phyloP scores from a whole-genome alignment of 2,329 filamentous ascomycete species.

The Fusarium marasasianum region DNA sequence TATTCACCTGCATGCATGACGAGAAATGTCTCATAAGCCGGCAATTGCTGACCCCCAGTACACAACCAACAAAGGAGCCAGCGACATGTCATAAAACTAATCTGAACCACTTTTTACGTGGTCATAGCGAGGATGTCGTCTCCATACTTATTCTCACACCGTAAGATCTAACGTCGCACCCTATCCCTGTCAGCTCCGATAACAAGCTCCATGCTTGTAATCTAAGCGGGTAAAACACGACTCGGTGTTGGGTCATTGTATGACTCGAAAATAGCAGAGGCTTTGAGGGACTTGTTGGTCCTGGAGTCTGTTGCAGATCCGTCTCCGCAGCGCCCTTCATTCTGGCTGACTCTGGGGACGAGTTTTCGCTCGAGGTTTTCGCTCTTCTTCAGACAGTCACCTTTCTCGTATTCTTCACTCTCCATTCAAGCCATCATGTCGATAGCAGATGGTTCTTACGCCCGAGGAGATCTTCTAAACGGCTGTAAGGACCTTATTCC shows the following conservation, averaged over 20 bases:
- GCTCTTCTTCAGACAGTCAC: background rate
- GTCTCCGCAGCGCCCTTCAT: background rate
- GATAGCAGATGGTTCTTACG: slow-evolving; percentile 22
- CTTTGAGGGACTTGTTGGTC: slow-evolving; percentile 8
- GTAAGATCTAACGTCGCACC: slow-evolving; percentile 12
- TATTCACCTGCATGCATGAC: background rate
- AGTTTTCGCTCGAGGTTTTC: background rate
- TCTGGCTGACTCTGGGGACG: background rate
- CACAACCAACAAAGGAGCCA: background rate
- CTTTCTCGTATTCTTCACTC: background rate
- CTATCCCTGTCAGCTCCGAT: background rate
- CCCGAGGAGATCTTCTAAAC: slow-evolving; percentile 32
- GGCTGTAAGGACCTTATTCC: slow-evolving; percentile 31
- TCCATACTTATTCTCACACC: slow-evolving; percentile 3
- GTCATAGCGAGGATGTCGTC: background rate
- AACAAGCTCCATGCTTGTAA: background rate
- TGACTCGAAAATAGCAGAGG: background rate
- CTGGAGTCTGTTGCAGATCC: background rate
- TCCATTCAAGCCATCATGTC: slow-evolving; percentile 5
- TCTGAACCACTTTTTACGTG: background rate
- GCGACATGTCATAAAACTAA: background rate
- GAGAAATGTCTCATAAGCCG: background rate
- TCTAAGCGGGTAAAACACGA: background rate
- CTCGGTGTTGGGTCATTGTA: background rate
- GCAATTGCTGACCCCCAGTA: no score